Conservation (phyloP, 1,284 basidiomycete genomes). For the Phellopilus nigrolimitatus region DNA sequence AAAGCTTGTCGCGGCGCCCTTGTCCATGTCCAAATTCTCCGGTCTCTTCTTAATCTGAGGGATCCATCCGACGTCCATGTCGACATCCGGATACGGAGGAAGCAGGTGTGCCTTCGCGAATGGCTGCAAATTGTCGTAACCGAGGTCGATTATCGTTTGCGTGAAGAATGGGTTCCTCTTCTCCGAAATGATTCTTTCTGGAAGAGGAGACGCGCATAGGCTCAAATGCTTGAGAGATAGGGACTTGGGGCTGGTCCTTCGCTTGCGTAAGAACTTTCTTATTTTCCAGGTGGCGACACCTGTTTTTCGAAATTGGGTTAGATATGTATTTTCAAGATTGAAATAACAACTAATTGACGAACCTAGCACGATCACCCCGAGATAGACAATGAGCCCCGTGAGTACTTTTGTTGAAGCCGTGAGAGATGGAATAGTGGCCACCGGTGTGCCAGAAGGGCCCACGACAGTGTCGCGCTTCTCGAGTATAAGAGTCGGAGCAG, state of each 20-base stretch:
- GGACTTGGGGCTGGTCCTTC: slow-evolving; percentile 22
- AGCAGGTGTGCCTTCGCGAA: slow-evolving; percentile 23
- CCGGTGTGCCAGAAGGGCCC: slow-evolving; percentile 15
- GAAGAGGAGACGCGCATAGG: slow-evolving; percentile 16
- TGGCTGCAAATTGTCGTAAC: slow-evolving; percentile 15
- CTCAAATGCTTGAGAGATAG: slow-evolving; percentile 20
- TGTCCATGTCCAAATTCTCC: too few relatives aligned
- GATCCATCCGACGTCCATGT: slow-evolving; percentile 33
- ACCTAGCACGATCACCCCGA: slow-evolving; percentile 32
- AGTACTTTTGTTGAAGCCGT: slow-evolving; percentile 26
- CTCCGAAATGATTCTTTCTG: slow-evolving; percentile 17
- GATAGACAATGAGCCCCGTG: slow-evolving; percentile 29
- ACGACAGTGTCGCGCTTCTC: slow-evolving; percentile 19
- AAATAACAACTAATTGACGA: slow-evolving; percentile 16
- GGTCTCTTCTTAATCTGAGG: slow-evolving; percentile 36
- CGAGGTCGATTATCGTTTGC: slow-evolving; percentile 20
- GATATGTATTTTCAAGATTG: neutral
- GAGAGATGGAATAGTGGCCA: slow-evolving; percentile 27
- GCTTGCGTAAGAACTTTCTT: slow-evolving; percentile 26
- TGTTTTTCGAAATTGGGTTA: slow-evolving; percentile 17
- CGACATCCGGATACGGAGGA: slow-evolving; percentile 25
- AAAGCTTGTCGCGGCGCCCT: slow-evolving; percentile 10
- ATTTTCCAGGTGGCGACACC: slow-evolving; percentile 32
- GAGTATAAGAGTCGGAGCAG: slow-evolving; percentile 14
- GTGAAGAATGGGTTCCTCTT: slow-evolving; percentile 14